These are phyloP conservation scores for Naganishia friedmannii DNA, from an alignment of 768 basidiomycete genomes.

Conservation along the genomic window DNA sequence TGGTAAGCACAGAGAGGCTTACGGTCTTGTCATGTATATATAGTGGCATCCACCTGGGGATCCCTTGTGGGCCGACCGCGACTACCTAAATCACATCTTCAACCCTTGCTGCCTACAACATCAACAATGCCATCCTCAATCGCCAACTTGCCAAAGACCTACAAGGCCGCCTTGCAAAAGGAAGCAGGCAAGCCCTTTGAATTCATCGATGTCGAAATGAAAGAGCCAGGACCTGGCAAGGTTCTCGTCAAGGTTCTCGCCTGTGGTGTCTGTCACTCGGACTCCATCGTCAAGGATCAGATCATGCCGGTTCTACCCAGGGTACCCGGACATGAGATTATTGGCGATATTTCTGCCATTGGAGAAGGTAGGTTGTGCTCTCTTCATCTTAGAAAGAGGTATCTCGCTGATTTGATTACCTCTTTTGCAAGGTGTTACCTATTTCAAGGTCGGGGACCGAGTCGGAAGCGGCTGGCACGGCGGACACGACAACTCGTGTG, in stretches of 20 bases:
- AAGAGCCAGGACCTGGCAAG: conserved; percentile 33
- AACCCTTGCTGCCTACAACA: no score
- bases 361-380: conserved; percentile 11
- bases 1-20: neutral
- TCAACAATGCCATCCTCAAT: conserved; percentile 19
- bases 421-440: conserved; percentile 1
- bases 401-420: neutral
- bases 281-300: conserved; percentile 22
- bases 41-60: neutral
- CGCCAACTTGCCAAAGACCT: conserved; percentile 34
- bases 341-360: conserved; percentile 34
- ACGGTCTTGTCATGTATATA: neutral
- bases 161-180: conserved; percentile 30
- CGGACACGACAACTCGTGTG: conserved; percentile 27
- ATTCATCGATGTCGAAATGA: conserved; percentile 30
- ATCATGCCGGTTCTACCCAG: conserved; percentile 26
- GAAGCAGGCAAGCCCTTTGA: conserved; percentile 26
- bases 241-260: conserved; percentile 33
- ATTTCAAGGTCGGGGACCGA: conserved; percentile 36
- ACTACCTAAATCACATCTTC: neutral
- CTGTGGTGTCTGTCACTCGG: conserved; percentile 29
- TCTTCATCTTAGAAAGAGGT: no score
- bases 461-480: conserved; percentile 36
- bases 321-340: conserved; percentile 28
- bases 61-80: neutral